These are phyloP conservation scores for Solanum bulbocastanum DNA, from an alignment of 257 asterid species.

Conservation along the genomic window DNA sequence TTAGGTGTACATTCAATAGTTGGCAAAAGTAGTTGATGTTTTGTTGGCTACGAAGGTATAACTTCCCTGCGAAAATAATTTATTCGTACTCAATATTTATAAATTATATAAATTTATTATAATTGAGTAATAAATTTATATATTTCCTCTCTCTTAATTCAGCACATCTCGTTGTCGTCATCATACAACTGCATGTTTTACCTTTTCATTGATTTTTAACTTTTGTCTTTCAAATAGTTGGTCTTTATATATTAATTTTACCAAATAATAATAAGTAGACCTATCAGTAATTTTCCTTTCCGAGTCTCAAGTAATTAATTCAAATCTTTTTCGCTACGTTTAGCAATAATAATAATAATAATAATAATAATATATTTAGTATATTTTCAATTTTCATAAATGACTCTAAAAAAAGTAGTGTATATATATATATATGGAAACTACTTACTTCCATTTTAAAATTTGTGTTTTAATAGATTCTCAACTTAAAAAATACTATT, in stretches of 20 bases:
- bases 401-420: too few relatives aligned
- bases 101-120: neutral
- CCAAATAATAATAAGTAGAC: neutral
- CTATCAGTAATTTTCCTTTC: neutral
- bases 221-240: too few relatives aligned
- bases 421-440: too few relatives aligned
- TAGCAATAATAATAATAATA: too few relatives aligned
- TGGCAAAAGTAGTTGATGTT: neutral
- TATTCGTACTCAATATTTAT: neutral
- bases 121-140: neutral
- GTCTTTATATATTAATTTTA: too few relatives aligned
- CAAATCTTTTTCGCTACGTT: neutral
- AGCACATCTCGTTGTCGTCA: neutral
- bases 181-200: neutral
- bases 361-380: too few relatives aligned
- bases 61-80: neutral
- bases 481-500: too few relatives aligned
- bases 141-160: neutral
- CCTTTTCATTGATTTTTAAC: too few relatives aligned
- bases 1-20: neutral
- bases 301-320: neutral
- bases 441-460: neutral
- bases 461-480: too few relatives aligned
- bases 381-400: too few relatives aligned
- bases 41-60: neutral